Evolutionary conservation across 169 alveolate species (phyloP), one percentile per base, ranked within the genome.

Genomic region (Cryptosporidium sp.): DNA sequence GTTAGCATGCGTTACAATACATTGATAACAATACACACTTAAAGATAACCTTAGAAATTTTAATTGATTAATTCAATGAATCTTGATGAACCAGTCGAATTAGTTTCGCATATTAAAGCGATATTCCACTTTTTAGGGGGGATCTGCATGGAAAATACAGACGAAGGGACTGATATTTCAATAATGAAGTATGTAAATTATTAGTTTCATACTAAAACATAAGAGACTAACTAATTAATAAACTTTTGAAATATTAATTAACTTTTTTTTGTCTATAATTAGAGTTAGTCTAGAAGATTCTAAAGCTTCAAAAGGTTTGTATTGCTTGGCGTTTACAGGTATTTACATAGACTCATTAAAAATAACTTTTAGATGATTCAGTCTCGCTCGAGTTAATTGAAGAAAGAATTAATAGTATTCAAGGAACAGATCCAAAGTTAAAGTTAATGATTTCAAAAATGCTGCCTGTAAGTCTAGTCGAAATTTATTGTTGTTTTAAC

Each of bases 91-190:
- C 89, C 89, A 0, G 29, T 80, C 39, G 89, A 80, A 41, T 43
- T 80, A 67, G 43, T 80, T 61, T 62, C 89, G 3, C 75, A 62
- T n/a, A 80, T 80, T 23, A 65, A 80, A 21, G 89, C 89, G 2
- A 80, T 80, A 35, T 80, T 80, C 48, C 70, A 80, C 43, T 80
- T 62, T 62, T n/a, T 80, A 12, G 89, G 89, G 23, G 89, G 89
- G n/a, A 45, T 61, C 37, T 45, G 39, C 65, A 39, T 80, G 21
- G 1, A 29, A 29, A 23, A 8, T 43, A 73, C 39, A n/a, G 43
- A 26, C 41, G 69, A 59, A 18, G 69, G 45, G 8, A 14, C 16
- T 29, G 75, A 80, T 0, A 39, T 80, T 58, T 62, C 75, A 5
- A 67, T 80, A 16, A 59, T 80, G 29, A 80, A 80, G 89, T 80